phyloP scores from a whole-genome alignment of 257 asterid species.

The Plantago major region DNA sequence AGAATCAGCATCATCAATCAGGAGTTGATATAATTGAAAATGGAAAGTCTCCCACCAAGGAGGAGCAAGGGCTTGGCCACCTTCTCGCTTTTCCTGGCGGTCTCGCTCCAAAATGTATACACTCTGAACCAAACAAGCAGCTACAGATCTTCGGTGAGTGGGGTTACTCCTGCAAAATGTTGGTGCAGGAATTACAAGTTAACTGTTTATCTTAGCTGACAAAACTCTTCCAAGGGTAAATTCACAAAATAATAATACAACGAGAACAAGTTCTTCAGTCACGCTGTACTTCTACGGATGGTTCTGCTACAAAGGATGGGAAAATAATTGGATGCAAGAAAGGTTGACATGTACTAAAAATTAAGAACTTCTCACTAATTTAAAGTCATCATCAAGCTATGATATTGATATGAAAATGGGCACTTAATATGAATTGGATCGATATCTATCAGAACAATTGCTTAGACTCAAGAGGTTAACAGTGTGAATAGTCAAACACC shows the following conservation, averaged over 20 bases:
- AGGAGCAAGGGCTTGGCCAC: conserved; percentile 71
- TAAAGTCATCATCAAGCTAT: too few species aligned
- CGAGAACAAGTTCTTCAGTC: not conserved
- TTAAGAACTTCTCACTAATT: not conserved
- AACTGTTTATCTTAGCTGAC: not conserved
- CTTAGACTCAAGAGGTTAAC: too few species aligned
- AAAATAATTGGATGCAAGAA: not conserved
- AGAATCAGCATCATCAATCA: conserved; percentile 68
- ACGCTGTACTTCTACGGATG: not conserved
- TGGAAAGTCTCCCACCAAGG: conserved; percentile 78
- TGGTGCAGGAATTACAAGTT: not conserved
- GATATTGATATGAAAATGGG: too few species aligned
- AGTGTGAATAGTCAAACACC: too few species aligned
- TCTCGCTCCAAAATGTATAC: conserved; percentile 80
- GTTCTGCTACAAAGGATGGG: too few species aligned
- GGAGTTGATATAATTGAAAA: conserved; percentile 48
- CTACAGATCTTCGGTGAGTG: conserved; percentile 58
- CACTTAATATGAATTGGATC: too few species aligned
- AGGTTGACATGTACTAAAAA: not conserved
- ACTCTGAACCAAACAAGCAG: conserved; percentile 86
- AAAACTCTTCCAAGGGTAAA: not conserved
- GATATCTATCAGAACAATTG: too few species aligned
- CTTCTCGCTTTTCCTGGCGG: conserved; percentile 68
- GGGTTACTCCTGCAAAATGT: conserved; percentile 54
- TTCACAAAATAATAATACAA: too few species aligned